Base-by-base conservation (phyloP, 768 basidiomycete species). In the Multifurca ochricompacta region DNA sequence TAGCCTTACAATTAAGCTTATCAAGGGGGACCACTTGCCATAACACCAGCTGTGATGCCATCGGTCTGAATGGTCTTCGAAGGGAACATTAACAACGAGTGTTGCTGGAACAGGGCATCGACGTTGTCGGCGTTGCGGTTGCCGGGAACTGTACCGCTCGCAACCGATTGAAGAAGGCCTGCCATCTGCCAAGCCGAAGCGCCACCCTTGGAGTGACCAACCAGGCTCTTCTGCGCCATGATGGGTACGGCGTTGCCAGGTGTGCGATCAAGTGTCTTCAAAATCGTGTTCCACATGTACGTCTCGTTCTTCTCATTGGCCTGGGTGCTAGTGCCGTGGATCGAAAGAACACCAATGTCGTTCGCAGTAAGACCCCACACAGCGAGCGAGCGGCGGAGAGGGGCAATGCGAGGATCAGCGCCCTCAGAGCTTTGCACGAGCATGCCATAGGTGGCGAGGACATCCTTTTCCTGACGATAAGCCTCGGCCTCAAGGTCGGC, bases 271-370 rank as follows among this genome's bases (percentile, higher is more conserved):
- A 97, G 84, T 39, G 81, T 79, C n/a, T 79, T 81, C 71, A 99
- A 87, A 67, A 96, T 85, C 56, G 91, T 84, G 68, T 98, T 93
- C 90, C 95, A 98, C 52, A 97, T 93, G 60, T 83, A 82, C 1
- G 91, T 91, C 76, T 99, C 96, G 68, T 99, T 99, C 74, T 91
- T 88, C 76, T 99, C 96, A 63, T 92, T 92, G 13, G 90, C 90
- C 56, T 76, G 80, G 1, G 90, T 92, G 65, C 90, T 91, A 9
- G 90, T 92, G 23, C 90, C 90, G 58, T 92, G 90, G 53, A 92
- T 91, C 11, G 90, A 91, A 52, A 92, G 74, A 28, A 91, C 86
- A 57, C 87, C 94, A 59, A 98, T 80, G 59, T 96, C 91, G 66
- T 98, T 94, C 11, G 89, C 87, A 10, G 80, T 89, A 60, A 99